Evolutionary conservation across 2,329 filamentous ascomycete species (phyloP), one percentile per base, ranked within the genome.

Genomic region (Orbilia oligospora): DNA sequence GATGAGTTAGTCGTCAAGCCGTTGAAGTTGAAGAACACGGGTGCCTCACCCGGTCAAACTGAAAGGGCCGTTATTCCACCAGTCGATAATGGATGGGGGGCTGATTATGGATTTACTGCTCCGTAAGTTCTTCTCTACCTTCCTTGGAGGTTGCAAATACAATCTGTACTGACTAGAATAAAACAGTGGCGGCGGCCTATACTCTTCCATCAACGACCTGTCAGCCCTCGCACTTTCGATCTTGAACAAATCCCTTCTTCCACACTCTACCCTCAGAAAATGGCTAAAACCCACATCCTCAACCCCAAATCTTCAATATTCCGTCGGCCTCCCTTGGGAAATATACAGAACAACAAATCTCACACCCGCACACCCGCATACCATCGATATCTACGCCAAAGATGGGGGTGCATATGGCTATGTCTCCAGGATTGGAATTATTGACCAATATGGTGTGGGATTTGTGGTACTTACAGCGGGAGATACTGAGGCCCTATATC

Each of bases 11-110:
- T 84, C n/a, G 73, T 81, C 12, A 22, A 71, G 6, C 81, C 82
- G 5, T 71, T 84, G 14, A 80, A 80, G 8, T 78, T 84, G 14
- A 77, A 76, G 20, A 82, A 81, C 69, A 83, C 81, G 3, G 81
- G 80, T 51, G 46, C 64, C 51, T 81, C 77, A 41, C 75, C 24
- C 49, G 69, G 30, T 16, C 33, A 66, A 44, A 71, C 53, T 8
- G 44, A 61, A 1, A 71, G 33, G 2, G 71, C 77, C 5, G 69
- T 80, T 3, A 81, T 81, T 14, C 80, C 80, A 8, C 71, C 79
- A 0, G 71, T 71, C 14, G 18, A 22, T 5, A 80, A 80, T 41
- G 58, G 61, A 1, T 81, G 80, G 80, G 55, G 56, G 22, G 27
- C 27, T 4, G 46, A 80, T 20, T 72, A 76, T 12, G 24, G 14